A percentile compares a stretch with the other conserved stretches of the same genome.
Conservation (phyloP, 352 stramenopile species). For the Phytophthora ramorum region DNA sequence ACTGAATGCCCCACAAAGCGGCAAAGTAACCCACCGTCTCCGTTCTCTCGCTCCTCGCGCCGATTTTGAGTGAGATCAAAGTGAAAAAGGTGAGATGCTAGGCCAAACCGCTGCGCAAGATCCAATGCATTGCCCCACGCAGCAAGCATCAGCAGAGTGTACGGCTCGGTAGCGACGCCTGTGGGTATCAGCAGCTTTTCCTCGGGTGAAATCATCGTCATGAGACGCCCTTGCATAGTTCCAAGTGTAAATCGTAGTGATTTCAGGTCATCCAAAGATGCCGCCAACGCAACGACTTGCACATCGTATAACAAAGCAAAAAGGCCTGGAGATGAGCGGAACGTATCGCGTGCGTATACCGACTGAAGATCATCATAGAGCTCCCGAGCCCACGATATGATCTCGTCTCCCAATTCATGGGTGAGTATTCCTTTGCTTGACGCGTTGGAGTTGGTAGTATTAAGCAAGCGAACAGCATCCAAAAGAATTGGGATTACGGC, state of each 20-base stretch:
- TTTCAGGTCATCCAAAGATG: conserved; percentile 53
- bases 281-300: conserved; percentile 47
- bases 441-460: conserved; percentile 10
- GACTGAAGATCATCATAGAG: conserved; percentile 37
- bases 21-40: conserved; percentile 45
- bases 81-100: conserved; percentile 49
- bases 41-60: conserved; percentile 37
- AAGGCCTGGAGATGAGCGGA: conserved; percentile 38
- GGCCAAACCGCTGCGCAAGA: conserved; percentile 38
- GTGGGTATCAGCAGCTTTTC: conserved; percentile 43
- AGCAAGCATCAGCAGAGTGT: conserved; percentile 44
- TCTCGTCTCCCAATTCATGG: conserved; percentile 6
- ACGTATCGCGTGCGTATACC: conserved; percentile 28
- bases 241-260: conserved; percentile 45
- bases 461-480: conserved; percentile 49
- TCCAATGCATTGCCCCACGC: conserved; percentile 37
- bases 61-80: conserved; percentile 46
- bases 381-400: conserved; percentile 34
- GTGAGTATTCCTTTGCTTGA: conserved; percentile 5
- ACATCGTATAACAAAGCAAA: conserved; percentile 58
- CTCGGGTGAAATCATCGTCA: conserved; percentile 47
- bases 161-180: conserved; percentile 35
- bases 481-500: conserved; percentile 43
- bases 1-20: conserved; percentile 45
- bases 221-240: conserved; percentile 53